These are phyloP conservation scores for Pestalotiopsis sp. DNA, from an alignment of 2,329 filamentous ascomycete genomes.

Conservation along the genomic window DNA sequence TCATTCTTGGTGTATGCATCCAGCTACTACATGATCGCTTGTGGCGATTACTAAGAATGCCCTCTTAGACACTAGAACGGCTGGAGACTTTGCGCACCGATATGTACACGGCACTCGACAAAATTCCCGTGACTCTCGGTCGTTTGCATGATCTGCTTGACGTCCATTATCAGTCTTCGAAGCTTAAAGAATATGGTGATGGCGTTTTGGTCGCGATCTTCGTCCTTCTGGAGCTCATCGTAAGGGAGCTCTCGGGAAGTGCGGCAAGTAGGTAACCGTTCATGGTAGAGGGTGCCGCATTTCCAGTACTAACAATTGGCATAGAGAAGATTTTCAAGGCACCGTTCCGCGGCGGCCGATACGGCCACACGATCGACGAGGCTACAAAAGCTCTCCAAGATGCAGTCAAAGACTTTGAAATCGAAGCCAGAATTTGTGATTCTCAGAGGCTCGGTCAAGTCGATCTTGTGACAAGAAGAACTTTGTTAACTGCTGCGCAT, in stretches of 20 bases:
- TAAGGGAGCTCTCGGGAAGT: conserved; percentile 15
- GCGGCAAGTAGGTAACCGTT: conserved; percentile 11
- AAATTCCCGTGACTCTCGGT: conserved; percentile 14
- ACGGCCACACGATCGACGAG: conserved; percentile 13
- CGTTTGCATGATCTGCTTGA: conserved; percentile 13
- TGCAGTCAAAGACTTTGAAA: conserved; percentile 12
- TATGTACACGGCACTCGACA: conserved; percentile 14
- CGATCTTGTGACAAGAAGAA: conserved; percentile 1
- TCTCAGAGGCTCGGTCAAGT: conserved; percentile 15
- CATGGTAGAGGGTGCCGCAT: neutral
- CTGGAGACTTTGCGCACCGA: conserved; percentile 12
- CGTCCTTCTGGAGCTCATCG: conserved; percentile 15
- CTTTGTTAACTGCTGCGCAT: neutral
- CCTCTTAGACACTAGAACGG: neutral
- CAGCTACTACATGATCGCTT: neutral
- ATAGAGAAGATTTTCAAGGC: conserved; percentile 14
- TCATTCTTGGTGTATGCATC: conserved; percentile 15
- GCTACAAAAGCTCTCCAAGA: conserved; percentile 12
- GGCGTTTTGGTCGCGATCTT: conserved; percentile 17
- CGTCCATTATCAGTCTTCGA: conserved; percentile 14
- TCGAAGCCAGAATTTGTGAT: conserved; percentile 14
- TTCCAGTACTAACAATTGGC: neutral
- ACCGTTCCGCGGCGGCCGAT: conserved; percentile 15
- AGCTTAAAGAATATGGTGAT: conserved; percentile 14
- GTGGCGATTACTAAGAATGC: neutral